Percentiles rank a stretch among this genome's conserved stretches.
These are phyloP conservation scores for Punctularia strigosozonata DNA, from an alignment of 768 basidiomycete species.

Conservation along the genomic window DNA sequence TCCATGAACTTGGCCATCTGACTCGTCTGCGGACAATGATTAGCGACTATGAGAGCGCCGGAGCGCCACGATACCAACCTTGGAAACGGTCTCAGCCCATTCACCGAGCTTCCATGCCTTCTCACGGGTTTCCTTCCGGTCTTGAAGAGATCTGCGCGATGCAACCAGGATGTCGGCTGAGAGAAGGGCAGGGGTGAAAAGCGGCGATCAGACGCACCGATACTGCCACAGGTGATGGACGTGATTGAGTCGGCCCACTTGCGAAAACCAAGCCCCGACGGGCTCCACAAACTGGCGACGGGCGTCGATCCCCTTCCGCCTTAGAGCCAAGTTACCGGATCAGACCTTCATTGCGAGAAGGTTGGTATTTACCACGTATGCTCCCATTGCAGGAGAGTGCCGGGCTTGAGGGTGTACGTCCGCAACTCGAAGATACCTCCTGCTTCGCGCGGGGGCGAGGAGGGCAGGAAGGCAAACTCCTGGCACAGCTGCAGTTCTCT, in stretches of 20 bases:
- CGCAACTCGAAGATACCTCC: constrained; percentile 94
- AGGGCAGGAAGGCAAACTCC: constrained; percentile 94
- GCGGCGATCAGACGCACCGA: constrained; percentile 39
- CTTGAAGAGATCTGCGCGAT: constrained; percentile 52
- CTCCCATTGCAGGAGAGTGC: constrained; percentile 92
- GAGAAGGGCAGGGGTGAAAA: constrained; percentile 6
- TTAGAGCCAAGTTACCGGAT: constrained; percentile 17
- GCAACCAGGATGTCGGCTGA: constrained; percentile 6
- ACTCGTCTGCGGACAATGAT: constrained; percentile 52
- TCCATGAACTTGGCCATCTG: constrained; percentile 84
- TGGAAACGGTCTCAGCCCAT: constrained; percentile 90
- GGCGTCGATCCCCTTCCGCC: constrained; percentile 92
- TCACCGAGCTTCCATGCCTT: constrained; percentile 91
- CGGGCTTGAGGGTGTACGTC: constrained; percentile 79
- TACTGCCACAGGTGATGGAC: constrained; percentile 99
- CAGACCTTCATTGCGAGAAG: background rate
- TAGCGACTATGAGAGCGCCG: background rate
- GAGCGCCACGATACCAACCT: constrained; percentile 33
- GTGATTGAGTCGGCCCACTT: constrained; percentile 71
- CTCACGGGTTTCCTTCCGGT: constrained; percentile 75
- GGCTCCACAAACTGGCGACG: constrained; percentile 78
- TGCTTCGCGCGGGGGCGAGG: constrained; percentile 72
- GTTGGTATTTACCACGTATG: constrained; percentile 55
- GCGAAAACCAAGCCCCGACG: constrained; percentile 88
- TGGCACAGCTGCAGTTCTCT: constrained; percentile 74